Conservation (phyloP, 768 basidiomycete genomes). For the Cystobasidium tubakii region DNA sequence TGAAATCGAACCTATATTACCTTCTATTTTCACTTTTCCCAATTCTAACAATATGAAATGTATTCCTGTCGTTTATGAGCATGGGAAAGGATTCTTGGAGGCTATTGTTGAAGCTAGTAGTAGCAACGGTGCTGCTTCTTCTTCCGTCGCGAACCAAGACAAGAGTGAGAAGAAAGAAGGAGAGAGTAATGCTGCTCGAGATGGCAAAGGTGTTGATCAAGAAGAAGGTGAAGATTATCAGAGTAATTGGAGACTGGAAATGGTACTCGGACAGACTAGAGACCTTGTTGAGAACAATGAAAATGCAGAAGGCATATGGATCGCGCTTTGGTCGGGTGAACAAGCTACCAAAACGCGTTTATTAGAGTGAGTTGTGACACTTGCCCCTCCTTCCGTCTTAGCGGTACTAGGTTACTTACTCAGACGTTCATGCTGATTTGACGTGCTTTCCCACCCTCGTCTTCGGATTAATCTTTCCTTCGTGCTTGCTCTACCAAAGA, state of each 20-base stretch:
- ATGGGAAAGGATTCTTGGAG: background rate
- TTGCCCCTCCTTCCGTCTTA: too few relatives aligned
- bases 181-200: background rate
- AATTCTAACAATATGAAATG: background rate
- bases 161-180: background rate
- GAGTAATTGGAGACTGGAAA: slow-evolving; percentile 29
- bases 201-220: background rate
- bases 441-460: too few relatives aligned
- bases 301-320: slow-evolving; percentile 22
- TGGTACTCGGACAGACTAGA: slow-evolving; percentile 27
- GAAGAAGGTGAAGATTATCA: slow-evolving; percentile 11
- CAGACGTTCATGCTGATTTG: too few relatives aligned
- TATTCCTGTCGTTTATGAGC: background rate
- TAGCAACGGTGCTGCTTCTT: background rate
- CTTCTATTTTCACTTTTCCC: slow-evolving; percentile 3
- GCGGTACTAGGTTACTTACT: too few relatives aligned
- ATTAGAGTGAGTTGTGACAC: slow-evolving; percentile 34
- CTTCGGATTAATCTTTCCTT: too few relatives aligned
- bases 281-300: background rate
- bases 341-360: slow-evolving; percentile 8
- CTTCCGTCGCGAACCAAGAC: background rate
- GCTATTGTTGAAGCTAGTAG: background rate
- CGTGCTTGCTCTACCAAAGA: background rate
- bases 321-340: slow-evolving; percentile 16
- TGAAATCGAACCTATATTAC: slow-evolving; percentile 17